Conservation (phyloP, 129 eudicot species). For the Centrapalus pauciflorus region DNA sequence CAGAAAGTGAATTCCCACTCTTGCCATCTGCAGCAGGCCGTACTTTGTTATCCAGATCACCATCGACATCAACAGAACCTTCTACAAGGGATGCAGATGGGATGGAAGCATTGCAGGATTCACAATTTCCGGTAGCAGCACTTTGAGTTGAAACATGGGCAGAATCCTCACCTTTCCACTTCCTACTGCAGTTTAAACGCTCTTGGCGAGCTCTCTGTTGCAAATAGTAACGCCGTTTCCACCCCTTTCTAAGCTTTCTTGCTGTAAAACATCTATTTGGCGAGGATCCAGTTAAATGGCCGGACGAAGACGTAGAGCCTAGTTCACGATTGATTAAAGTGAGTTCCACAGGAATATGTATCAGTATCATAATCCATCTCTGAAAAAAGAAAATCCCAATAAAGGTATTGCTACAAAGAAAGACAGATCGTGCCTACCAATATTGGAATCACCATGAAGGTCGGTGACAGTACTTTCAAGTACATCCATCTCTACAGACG, state of each 20-base stretch:
- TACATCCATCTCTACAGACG: conserved; percentile 90
- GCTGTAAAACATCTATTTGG: conserved; percentile 41
- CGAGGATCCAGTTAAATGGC: conserved; percentile 41
- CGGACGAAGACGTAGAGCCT: conserved; percentile 38
- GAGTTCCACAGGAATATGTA: not conserved
- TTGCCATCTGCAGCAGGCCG: conserved; percentile 25
- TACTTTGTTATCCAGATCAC: conserved; percentile 35
- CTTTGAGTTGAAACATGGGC: conserved; percentile 19
- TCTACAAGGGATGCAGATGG: conserved; percentile 29
- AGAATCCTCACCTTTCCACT: conserved; percentile 50
- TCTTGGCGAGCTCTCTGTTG: conserved; percentile 89
- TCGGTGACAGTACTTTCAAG: conserved; percentile 51
- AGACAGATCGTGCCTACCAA: conserved; percentile 15
- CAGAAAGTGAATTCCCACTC: no score
- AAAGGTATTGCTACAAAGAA: not conserved
- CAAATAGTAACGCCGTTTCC: conserved; percentile 57
- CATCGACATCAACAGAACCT: conserved; percentile 27
- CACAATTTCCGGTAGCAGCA: conserved; percentile 33
- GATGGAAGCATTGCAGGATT: conserved; percentile 30
- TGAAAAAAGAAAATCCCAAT: not conserved
- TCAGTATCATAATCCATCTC: not conserved
- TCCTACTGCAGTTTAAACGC: conserved; percentile 59
- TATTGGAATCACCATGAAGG: conserved; percentile 28
- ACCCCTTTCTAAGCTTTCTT: conserved; percentile 46
- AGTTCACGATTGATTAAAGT: conserved; percentile 15